Base-by-base conservation (phyloP, 768 basidiomycete genomes). In the Collybia sordida region DNA sequence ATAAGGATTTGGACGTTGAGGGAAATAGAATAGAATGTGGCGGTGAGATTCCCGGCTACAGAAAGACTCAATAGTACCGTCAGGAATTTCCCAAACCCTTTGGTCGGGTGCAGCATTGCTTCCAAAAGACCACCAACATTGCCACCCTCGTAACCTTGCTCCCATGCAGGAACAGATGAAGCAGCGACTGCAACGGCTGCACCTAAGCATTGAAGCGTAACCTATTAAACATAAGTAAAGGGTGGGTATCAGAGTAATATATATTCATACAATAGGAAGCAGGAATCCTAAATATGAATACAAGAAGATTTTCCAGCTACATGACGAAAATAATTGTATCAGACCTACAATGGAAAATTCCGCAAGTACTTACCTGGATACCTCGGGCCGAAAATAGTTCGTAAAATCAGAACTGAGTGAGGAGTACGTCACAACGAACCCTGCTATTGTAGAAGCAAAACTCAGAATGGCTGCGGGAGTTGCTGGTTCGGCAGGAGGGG, bases 21-120 rank as follows among this genome's bases (percentile, higher is more conserved):
- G 1, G 83, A 81, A 50, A 87, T 79, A 38, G 86, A 90, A 65
- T 97, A 97, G 53, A 93, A 83, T 5, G 89, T 87, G 2, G 85
- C 81, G 1, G 90, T 88, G 39, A 90, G 86, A 68, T 93, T 94
- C 2, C 81, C 88, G 1, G 84, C 82, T 36, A 93, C 88, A 42
- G 86, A 89, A 18, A 97, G 71, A 49, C 88, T 88, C 53, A 95
- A 75, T 39, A 96, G 68, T 28, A 93, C 86, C 0, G 84, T 86
- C 37, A 93, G 71, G 71, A 92, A 87, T 60, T 88, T 87, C 5
- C 89, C 85, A 62, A 90, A 91, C 25, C 78, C 78, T 35, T 82
- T 82, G 0, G 75, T 73, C 0, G 90, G 90, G n/a, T 72, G 72
- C 2, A 92, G 75, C 74, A 90, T 83, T 2, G 86, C 86, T 42